phyloP scores from a whole-genome alignment of 805 yeast genomes.

The Millerozyma miso region DNA sequence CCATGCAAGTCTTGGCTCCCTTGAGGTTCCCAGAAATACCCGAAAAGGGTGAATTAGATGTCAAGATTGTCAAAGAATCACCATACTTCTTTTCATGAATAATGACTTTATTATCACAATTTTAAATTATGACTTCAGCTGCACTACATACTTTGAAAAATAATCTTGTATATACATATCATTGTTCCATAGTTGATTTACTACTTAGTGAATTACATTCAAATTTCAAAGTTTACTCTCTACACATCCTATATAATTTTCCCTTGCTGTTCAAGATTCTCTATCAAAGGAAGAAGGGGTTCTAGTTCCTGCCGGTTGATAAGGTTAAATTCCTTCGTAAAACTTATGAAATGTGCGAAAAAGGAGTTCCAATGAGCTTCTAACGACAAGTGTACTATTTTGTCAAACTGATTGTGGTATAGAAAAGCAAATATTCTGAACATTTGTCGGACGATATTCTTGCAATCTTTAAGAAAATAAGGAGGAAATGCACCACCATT shows the following conservation, averaged over 20 bases:
- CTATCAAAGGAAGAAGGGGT: constrained; percentile 75
- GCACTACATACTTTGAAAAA: background rate
- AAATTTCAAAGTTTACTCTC: background rate
- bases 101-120: constrained; percentile 3
- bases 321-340: constrained; percentile 77
- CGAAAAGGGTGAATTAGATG: constrained; percentile 78
- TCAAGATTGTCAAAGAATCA: constrained; percentile 64
- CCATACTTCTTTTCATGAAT: constrained; percentile 66
- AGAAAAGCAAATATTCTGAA: constrained; percentile 94
- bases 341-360: constrained; percentile 89
- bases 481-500: constrained; percentile 88
- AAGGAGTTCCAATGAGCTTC: constrained; percentile 99
- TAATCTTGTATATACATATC: constrained; percentile 1
- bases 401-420: constrained; percentile 92
- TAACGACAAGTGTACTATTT: constrained; percentile 80
- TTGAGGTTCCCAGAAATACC: constrained; percentile 71
- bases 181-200: background rate
- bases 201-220: background rate
- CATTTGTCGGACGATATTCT: constrained; percentile 86
- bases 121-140: background rate
- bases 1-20: constrained; percentile 56
- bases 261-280: constrained; percentile 79
- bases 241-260: constrained; percentile 48
- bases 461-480: constrained; percentile 74
- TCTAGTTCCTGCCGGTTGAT: constrained; percentile 75